Percentiles rank a stretch among this genome's conserved stretches.
These are phyloP conservation scores for Tympanopsis confertula DNA, from an alignment of 2,329 filamentous ascomycete species.

Conservation along the genomic window DNA sequence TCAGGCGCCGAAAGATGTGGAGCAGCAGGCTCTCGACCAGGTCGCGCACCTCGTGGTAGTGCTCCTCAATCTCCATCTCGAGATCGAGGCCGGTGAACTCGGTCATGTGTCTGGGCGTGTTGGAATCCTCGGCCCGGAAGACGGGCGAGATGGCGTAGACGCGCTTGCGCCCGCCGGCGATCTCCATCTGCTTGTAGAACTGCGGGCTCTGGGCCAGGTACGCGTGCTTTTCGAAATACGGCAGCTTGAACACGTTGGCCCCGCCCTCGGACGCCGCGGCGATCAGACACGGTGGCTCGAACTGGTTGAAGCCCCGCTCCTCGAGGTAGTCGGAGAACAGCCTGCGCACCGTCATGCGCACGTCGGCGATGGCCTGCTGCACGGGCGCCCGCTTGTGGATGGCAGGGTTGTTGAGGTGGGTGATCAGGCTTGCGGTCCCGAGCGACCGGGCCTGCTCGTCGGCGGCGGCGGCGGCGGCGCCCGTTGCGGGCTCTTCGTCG, in stretches of 20 bases:
- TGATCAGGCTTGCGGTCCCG: slow-evolving; percentile 67
- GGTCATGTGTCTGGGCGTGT: slow-evolving; percentile 75
- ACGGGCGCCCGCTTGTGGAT: slow-evolving; percentile 87
- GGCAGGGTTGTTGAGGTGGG: slow-evolving; percentile 79
- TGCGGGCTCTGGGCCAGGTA: slow-evolving; percentile 73
- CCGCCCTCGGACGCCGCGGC: slow-evolving; percentile 88
- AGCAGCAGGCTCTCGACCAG: slow-evolving; percentile 66
- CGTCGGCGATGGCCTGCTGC: slow-evolving; percentile 66
- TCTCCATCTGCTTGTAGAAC: slow-evolving; percentile 80
- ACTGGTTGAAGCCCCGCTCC: slow-evolving; percentile 63
- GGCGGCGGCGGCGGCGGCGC: slow-evolving; percentile 15
- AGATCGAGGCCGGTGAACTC: slow-evolving; percentile 84
- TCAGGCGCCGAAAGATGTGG: slow-evolving; percentile 67
- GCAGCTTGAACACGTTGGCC: slow-evolving; percentile 77
- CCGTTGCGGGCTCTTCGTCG: slow-evolving; percentile 35
- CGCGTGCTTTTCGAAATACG: slow-evolving; percentile 78
- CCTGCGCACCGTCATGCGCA: slow-evolving; percentile 44
- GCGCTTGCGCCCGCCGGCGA: slow-evolving; percentile 65
- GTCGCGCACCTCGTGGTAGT: slow-evolving; percentile 64
- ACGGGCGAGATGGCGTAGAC: slow-evolving; percentile 73
- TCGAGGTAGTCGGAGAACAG: slow-evolving; percentile 74
- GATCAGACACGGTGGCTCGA: slow-evolving; percentile 82
- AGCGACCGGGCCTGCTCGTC: slow-evolving; percentile 30
- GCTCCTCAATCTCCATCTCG: slow-evolving; percentile 76
- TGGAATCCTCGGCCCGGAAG: slow-evolving; percentile 77